Conservation (phyloP, 805 yeast genomes). For the Teunomyces panamensis region DNA sequence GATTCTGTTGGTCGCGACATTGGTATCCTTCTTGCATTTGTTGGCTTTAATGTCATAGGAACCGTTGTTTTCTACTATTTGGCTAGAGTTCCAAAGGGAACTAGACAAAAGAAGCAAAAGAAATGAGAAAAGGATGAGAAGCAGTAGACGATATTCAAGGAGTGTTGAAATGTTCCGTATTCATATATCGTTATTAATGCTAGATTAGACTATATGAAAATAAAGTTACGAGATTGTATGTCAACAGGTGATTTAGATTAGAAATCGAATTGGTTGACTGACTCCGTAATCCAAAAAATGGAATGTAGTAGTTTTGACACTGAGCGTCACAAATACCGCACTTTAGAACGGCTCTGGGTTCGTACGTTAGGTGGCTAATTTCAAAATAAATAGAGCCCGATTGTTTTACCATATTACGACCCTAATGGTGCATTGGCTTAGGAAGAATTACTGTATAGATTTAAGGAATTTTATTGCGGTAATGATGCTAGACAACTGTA, state of each 20-base stretch:
- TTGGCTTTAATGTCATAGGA: constrained; percentile 23
- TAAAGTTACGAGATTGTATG: no score
- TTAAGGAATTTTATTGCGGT: background rate
- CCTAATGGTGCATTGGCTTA: constrained; percentile 45
- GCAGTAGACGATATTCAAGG: background rate
- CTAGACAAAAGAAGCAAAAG: constrained; percentile 16
- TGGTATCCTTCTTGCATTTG: constrained; percentile 27
- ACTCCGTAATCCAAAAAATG: background rate
- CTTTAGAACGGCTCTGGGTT: background rate
- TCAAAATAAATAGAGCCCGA: background rate
- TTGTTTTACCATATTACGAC: constrained; percentile 38
- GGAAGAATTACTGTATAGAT: background rate
- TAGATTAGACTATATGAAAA: background rate
- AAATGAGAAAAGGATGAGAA: background rate
- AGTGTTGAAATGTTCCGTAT: background rate
- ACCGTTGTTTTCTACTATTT: constrained; percentile 38
- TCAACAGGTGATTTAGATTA: no score
- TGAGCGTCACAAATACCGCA: background rate
- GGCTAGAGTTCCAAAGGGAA: constrained; percentile 38
- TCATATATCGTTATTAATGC: background rate
- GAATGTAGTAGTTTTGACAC: background rate
- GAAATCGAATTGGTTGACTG: background rate
- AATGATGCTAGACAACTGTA: background rate
- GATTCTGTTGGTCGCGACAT: constrained; percentile 24
- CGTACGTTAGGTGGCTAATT: background rate